Evolutionary conservation across 768 basidiomycete genomes (phyloP), one percentile per base, ranked within the genome.

Genomic region (Fibroporia radiculosa): DNA sequence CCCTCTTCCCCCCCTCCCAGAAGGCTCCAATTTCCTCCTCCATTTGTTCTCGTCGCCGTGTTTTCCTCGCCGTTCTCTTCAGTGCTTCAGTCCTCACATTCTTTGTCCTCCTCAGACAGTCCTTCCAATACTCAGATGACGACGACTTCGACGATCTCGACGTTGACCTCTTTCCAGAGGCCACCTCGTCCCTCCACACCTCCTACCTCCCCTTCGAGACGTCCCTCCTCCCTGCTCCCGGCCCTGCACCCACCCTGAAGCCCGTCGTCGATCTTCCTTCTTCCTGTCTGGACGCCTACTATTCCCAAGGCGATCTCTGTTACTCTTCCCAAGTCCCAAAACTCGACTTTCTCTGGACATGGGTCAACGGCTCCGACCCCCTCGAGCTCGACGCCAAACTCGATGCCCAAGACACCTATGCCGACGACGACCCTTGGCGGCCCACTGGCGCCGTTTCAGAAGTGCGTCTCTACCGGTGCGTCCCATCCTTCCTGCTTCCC

Each of bases 351-450:
- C 39, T 63, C 14, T 63, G 60, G 60, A 60, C 62, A 7, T 63
- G 62, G 62, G 57, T 59, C n/a, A 63, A 63, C 42, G 59, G 62
- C 40, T 61, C 62, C 3, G 62, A 63, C 43, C 46, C 49, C 4
- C 46, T 60, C 11, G 50, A 55, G 18, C 27, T 45, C 22, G 46
- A 50, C 6, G 54, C 54, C 12, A 53, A 50, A 25, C 23, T 42
- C 13, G 42, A 42, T 11, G 51, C 51, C 14, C 36, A 46, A 43
- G 16, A 42, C 3, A 3, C n/a, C 7, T 39, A 46, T 20, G 20
- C 34, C 29, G 12, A 22, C 7, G 48, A 58, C 31, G 57, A 61
- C 28, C 59, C 58, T 0, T 57, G 55, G 47, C 43, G 59, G 3
- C 59, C 55, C 3, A 25, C 18, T 42, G 44, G 49, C 20, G 36